Percentiles rank a stretch among this genome's conserved stretches.
These are phyloP conservation scores for Volvariella volvacea DNA, from an alignment of 1,284 basidiomycete species.

Conservation along the genomic window DNA sequence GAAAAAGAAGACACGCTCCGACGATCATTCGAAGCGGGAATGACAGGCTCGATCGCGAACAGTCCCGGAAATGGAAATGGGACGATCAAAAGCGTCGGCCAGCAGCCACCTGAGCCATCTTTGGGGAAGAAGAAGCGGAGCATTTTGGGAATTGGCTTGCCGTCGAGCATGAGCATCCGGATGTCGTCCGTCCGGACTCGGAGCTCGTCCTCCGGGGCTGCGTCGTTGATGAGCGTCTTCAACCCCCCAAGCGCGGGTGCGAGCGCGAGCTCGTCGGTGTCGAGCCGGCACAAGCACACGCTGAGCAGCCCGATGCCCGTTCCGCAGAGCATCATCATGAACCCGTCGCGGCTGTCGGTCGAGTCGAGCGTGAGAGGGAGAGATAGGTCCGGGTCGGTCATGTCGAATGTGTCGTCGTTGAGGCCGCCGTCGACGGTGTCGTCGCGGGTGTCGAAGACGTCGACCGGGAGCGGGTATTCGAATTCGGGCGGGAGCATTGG, in stretches of 20 bases:
- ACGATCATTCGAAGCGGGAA: conserved; percentile 17
- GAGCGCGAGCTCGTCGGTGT: no score
- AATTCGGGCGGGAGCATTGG: conserved; percentile 32
- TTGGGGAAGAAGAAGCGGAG: conserved; percentile 34
- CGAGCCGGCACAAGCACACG: no score
- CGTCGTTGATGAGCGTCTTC: no score
- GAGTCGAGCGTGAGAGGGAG: conserved; percentile 36
- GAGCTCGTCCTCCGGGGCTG: no score
- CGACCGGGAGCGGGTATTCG: conserved; percentile 34
- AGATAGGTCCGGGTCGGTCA: conserved; percentile 27
- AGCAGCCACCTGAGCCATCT: no score
- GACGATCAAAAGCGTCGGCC: no score
- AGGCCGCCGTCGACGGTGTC: conserved; percentile 53
- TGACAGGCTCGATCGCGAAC: background rate
- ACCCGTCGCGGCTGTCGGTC: conserved; percentile 34
- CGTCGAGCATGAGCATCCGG: conserved; percentile 23
- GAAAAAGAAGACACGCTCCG: conserved; percentile 11
- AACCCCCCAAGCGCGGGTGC: no score
- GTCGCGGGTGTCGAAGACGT: conserved; percentile 37
- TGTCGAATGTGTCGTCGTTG: conserved; percentile 48
- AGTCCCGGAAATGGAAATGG: no score
- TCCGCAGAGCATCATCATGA: conserved; percentile 9
- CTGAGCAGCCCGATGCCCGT: conserved; percentile 17
- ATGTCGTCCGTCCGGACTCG: no score
- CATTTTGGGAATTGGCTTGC: conserved; percentile 43